These are phyloP conservation scores for Chaetomidium leptoderma DNA, from an alignment of 495 filamentous ascomycete species.

Conservation along the genomic window DNA sequence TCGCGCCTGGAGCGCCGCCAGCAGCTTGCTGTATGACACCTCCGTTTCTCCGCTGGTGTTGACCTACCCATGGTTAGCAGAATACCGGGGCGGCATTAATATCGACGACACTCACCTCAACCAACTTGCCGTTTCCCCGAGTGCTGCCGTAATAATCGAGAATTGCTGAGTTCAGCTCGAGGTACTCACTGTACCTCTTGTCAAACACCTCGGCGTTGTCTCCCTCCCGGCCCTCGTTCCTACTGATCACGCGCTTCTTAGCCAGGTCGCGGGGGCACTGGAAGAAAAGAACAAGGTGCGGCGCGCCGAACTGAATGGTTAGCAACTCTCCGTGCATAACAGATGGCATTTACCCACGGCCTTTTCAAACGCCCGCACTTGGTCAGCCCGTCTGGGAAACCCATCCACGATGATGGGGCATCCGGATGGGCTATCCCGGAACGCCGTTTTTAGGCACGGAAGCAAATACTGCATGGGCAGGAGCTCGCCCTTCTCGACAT, in stretches of 20 bases:
- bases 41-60: neutral
- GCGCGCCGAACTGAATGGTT: conserved; percentile 22
- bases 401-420: conserved; percentile 34
- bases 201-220: conserved; percentile 17
- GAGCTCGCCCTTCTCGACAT: conserved; percentile 25
- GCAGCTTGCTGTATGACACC: neutral
- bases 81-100: neutral
- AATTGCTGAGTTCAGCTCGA: conserved; percentile 22
- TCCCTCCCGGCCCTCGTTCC: conserved; percentile 13
- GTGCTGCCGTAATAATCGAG: conserved; percentile 9
- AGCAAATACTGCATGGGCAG: conserved; percentile 27
- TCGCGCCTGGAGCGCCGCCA: neutral
- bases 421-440: neutral
- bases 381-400: conserved; percentile 37
- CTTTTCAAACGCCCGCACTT: conserved; percentile 28
- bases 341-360: conserved; percentile 19
- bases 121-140: conserved; percentile 1
- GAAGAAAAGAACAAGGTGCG: conserved; percentile 20
- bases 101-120: conserved; percentile 3
- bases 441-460: conserved; percentile 15
- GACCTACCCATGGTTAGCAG: neutral
- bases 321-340: neutral
- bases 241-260: conserved; percentile 14
- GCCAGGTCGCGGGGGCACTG: conserved; percentile 18
- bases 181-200: conserved; percentile 22